phyloP scores from a whole-genome alignment of 495 filamentous ascomycete genomes.

The Talaromyces thailandensis region DNA sequence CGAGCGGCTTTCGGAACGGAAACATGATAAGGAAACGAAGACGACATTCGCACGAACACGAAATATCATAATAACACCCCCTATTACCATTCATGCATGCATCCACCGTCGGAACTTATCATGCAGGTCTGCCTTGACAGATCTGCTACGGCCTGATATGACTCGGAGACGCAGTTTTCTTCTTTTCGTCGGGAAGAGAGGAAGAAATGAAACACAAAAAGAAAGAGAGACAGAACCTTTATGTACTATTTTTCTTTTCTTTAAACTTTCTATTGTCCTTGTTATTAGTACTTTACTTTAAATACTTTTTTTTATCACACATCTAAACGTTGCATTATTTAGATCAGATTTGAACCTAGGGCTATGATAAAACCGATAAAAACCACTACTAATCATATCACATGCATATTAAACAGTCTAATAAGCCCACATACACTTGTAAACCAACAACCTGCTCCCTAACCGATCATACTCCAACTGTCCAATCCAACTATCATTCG shows the following conservation, averaged over 20 bases:
- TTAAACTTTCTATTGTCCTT: neutral
- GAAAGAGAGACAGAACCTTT: neutral
- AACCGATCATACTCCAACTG: constrained; percentile 80
- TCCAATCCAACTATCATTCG: constrained; percentile 93
- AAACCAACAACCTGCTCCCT: constrained; percentile 67
- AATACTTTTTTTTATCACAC: neutral
- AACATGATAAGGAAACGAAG: constrained; percentile 1
- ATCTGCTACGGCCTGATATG: neutral
- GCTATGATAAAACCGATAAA: neutral
- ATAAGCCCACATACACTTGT: constrained; percentile 83
- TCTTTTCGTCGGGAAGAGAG: neutral
- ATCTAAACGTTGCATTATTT: neutral
- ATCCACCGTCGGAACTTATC: constrained; percentile 14
- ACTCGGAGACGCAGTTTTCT: neutral
- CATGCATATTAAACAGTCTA: constrained; percentile 12
- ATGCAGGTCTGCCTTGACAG: neutral
- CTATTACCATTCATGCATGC: neutral
- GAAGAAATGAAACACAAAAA: neutral
- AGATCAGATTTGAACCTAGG: neutral
- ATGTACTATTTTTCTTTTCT: neutral
- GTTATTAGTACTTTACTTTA: neutral
- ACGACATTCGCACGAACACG: neutral
- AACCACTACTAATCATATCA: neutral
- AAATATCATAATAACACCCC: neutral
- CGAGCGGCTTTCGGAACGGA: neutral